These are phyloP conservation scores for Monosporascus sp. DNA, from an alignment of 2,329 filamentous ascomycete genomes.

Conservation along the genomic window DNA sequence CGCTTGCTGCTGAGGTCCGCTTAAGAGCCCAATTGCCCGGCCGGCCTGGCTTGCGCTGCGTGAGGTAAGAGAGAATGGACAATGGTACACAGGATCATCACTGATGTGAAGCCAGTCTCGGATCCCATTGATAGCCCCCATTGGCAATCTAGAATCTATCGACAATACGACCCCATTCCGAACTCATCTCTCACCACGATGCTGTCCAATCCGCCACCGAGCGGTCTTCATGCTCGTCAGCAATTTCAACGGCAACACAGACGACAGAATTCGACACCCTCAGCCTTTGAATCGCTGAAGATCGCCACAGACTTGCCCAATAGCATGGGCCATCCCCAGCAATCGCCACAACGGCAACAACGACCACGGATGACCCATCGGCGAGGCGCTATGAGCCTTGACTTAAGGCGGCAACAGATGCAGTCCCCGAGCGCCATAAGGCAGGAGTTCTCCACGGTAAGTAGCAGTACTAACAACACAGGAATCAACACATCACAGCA, in stretches of 20 bases:
- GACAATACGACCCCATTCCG: slow-evolving; percentile 50
- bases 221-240: slow-evolving; percentile 67
- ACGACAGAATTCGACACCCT: slow-evolving; percentile 82
- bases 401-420: slow-evolving; percentile 60
- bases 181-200: slow-evolving; percentile 69
- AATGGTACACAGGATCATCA: not conserved
- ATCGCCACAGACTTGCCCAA: slow-evolving; percentile 59
- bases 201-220: slow-evolving; percentile 67
- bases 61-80: slow-evolving; percentile 22
- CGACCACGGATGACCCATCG: slow-evolving; percentile 54
- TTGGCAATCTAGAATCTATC: slow-evolving; percentile 37
- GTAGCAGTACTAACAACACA: slow-evolving; percentile 49
- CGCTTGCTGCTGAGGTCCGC: slow-evolving; percentile 26
- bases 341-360: slow-evolving; percentile 25
- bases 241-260: slow-evolving; percentile 73
- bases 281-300: slow-evolving; percentile 70
- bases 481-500: slow-evolving; percentile 64
- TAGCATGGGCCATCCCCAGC: slow-evolving; percentile 37
- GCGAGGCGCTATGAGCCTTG: slow-evolving; percentile 72
- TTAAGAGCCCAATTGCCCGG: slow-evolving; percentile 26
- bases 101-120: slow-evolving; percentile 27
- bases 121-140: slow-evolving; percentile 34
- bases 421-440: slow-evolving; percentile 26
- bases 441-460: slow-evolving; percentile 49
- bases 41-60: slow-evolving; percentile 33